Conservation (phyloP, 352 stramenopile species). For the Stramenopiles sp. region DNA sequence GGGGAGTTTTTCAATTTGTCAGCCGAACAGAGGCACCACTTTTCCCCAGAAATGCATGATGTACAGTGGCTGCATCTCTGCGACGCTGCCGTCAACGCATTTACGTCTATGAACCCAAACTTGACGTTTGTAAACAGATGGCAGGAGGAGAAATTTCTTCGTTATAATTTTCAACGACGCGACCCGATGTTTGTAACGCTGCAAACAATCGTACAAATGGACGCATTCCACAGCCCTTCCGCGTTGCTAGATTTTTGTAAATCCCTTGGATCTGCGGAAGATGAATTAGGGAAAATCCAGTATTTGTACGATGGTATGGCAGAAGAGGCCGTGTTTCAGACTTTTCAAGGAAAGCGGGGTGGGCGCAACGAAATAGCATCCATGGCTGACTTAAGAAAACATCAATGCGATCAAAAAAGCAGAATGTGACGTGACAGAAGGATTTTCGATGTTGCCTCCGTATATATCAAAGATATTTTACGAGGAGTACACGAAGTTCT, state of each 20-base stretch:
- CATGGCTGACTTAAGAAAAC: too few relatives aligned
- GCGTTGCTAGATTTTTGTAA: background rate
- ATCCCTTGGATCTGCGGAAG: background rate
- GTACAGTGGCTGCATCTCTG: background rate
- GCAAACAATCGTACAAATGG: background rate
- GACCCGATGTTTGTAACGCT: background rate
- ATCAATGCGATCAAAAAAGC: too few relatives aligned
- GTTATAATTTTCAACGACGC: background rate
- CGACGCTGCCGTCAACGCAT: background rate
- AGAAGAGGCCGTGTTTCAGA: background rate
- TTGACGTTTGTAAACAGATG: background rate
- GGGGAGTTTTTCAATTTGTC: background rate
- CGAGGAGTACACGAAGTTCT: too few relatives aligned
- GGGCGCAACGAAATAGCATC: too few relatives aligned
- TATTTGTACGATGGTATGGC: background rate
- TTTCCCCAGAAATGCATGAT: background rate
- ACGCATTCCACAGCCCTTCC: background rate
- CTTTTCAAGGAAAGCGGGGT: too few relatives aligned
- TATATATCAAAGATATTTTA: too few relatives aligned
- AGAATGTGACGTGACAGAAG: too few relatives aligned
- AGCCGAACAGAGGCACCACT: background rate
- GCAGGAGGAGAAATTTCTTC: background rate
- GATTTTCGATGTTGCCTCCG: too few relatives aligned
- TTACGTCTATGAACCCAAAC: background rate
- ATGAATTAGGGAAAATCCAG: background rate